Conservation (phyloP, 208 protist genomes). For the Acanthamoeba triangularis region DNA sequence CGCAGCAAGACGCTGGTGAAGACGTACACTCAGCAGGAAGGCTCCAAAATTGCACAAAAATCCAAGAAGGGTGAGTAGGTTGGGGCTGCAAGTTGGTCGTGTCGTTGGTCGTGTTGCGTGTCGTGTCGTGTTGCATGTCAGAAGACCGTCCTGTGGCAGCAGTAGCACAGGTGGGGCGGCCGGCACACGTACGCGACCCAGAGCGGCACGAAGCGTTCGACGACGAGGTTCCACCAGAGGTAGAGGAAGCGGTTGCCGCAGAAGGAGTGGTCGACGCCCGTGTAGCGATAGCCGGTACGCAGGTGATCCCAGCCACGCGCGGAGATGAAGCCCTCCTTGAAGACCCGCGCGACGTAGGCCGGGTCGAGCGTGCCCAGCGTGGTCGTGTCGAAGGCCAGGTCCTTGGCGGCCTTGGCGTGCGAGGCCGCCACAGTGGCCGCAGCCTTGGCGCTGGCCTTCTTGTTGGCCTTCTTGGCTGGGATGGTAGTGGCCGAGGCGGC, state of each 20-base stretch:
- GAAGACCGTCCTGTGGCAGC: neutral
- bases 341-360: neutral
- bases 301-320: slow-evolving; percentile 29
- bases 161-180: neutral
- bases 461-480: neutral
- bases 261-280: slow-evolving; percentile 38
- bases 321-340: slow-evolving; percentile 29
- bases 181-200: slow-evolving; percentile 44
- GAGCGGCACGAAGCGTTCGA: slow-evolving; percentile 29
- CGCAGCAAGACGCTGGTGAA: no score
- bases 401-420: slow-evolving; percentile 25
- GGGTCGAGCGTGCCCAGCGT: slow-evolving; percentile 24
- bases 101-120: no score
- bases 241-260: slow-evolving; percentile 59
- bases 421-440: neutral
- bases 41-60: slow-evolving; percentile 42
- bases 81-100: neutral
- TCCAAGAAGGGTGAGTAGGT: neutral
- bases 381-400: neutral
- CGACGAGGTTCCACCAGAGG: slow-evolving; percentile 45
- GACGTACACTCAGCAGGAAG: slow-evolving; percentile 6
- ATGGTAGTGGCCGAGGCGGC: neutral
- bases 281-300: slow-evolving; percentile 23
- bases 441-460: neutral
- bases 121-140: no score